Evolutionary conservation across 495 filamentous ascomycete species (phyloP), one percentile per base, ranked within the genome.

Genomic region (Penicillium parvum): DNA sequence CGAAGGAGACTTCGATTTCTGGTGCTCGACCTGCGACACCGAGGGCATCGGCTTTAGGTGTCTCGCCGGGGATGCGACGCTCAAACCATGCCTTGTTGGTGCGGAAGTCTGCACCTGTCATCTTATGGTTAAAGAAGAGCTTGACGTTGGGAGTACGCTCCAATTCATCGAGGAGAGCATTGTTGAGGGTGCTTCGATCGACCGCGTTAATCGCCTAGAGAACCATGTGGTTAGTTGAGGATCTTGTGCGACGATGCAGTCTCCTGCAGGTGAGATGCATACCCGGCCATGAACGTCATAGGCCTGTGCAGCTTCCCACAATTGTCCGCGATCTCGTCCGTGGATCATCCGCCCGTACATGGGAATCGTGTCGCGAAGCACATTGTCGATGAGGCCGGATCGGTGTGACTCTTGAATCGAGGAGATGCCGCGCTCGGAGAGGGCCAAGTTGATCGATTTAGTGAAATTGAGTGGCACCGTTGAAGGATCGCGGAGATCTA

Each of bases 291-390:
- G 85, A 4, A 86, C 77, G 64, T 96, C 92, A 64, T 99, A 99
- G 18, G 79, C 75, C 62, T 99, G 92, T 14, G 85, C 65, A 43
- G 85, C 80, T 49, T 92, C 82, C 57, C 80, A 86, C 7, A 92
- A 63, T 12, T 81, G 61, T 16, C 85, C 86, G 21, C 75, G 57
- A n/a, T 71, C 71, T 47, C 73, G 72, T 16, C 86, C 83, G 58
- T 99, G 92, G 37, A 99, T 92, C 92, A 97, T 97, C n/a, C 92
- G 88, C 7, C 90, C 91, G 46, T 83, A 68, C 88, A 99, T 95
- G 5, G 94, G 94, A 40, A 96, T 88, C 0, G 91, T 86, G 33
- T 85, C 78, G 11, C 62, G 64, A 30, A 91, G 71, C 16, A 97
- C 76, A 54, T 83, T 75, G 1, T 89, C 75, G 35, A 94, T 72